Evolutionary conservation across 1,284 basidiomycete genomes (phyloP).

Genomic region (Chalciporus sp.): DNA sequence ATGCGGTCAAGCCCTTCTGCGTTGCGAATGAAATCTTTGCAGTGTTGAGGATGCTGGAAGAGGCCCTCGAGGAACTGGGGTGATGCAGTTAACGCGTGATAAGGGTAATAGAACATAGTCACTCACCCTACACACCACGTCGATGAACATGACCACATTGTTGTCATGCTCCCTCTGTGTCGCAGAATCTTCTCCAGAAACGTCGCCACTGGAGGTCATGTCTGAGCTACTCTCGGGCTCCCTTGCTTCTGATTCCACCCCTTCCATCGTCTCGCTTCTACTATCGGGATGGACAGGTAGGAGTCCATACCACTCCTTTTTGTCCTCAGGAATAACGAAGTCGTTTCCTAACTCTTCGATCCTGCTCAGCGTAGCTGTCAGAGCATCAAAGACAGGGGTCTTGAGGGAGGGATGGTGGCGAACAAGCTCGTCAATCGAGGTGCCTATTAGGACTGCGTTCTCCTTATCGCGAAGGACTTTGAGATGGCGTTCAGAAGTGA

Average conservation of each 20-base stretch:
- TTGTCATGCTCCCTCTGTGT: slow-evolving; percentile 67
- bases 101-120: neutral
- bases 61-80: slow-evolving; percentile 88
- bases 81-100: slow-evolving; percentile 10
- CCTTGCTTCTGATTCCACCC: slow-evolving; percentile 35
- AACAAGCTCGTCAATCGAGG: slow-evolving; percentile 92
- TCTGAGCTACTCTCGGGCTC: slow-evolving; percentile 27
- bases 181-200: slow-evolving; percentile 41
- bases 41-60: slow-evolving; percentile 89
- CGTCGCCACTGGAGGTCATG: slow-evolving; percentile 29
- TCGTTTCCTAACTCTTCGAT: slow-evolving; percentile 74
- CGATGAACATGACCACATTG: slow-evolving; percentile 72
- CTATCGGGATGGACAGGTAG: slow-evolving; percentile 39
- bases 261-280: slow-evolving; percentile 58
- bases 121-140: slow-evolving; percentile 72
- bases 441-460: slow-evolving; percentile 87
- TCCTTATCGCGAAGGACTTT: slow-evolving; percentile 93
- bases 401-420: slow-evolving; percentile 94
- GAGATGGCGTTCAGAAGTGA: slow-evolving; percentile 84
- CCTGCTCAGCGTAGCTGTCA: slow-evolving; percentile 69
- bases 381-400: slow-evolving; percentile 73
- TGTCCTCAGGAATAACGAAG: slow-evolving; percentile 58
- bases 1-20: slow-evolving; percentile 78
- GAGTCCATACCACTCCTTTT: slow-evolving; percentile 68
- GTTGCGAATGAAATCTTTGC: slow-evolving; percentile 85